These are phyloP conservation scores for Magnusiomyces clavatus DNA, from an alignment of 1,139 yeast genomes.

Conservation along the genomic window DNA sequence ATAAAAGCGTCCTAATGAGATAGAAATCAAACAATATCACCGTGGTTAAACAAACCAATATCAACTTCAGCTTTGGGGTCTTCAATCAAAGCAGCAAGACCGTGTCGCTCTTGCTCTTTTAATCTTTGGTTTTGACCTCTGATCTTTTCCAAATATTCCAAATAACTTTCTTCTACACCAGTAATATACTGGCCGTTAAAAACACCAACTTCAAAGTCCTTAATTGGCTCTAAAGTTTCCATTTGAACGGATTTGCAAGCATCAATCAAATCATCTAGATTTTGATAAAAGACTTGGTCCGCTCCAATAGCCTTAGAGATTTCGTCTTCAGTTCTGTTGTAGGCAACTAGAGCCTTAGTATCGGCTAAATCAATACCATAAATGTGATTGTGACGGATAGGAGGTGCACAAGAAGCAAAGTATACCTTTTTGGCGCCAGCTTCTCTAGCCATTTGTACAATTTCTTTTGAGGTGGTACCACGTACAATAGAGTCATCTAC, in stretches of 20 bases:
- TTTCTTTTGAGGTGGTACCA: constrained; percentile 95
- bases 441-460: constrained; percentile 94
- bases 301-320: constrained; percentile 82
- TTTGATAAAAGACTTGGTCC: constrained; percentile 84
- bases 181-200: constrained; percentile 91
- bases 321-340: constrained; percentile 61
- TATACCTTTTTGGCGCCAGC: constrained; percentile 93
- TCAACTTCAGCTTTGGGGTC: constrained; percentile 87
- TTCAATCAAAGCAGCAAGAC: constrained; percentile 42
- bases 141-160: constrained; percentile 72
- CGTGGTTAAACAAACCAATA: constrained; percentile 81
- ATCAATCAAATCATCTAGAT: constrained; percentile 67
- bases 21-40: constrained; percentile 39
- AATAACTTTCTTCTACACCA: constrained; percentile 77
- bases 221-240: constrained; percentile 5
- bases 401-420: constrained; percentile 97
- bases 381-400: constrained; percentile 88
- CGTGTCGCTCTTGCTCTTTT: constrained; percentile 55
- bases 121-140: constrained; percentile 73
- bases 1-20: no score
- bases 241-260: constrained; percentile 45
- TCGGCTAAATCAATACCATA: constrained; percentile 98
- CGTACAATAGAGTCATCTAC: constrained; percentile 97
- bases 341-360: constrained; percentile 89
- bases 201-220: constrained; percentile 87